These are phyloP conservation scores for Sclerotinia spermophila DNA, from an alignment of 2,329 filamentous ascomycete genomes.

Conservation along the genomic window DNA sequence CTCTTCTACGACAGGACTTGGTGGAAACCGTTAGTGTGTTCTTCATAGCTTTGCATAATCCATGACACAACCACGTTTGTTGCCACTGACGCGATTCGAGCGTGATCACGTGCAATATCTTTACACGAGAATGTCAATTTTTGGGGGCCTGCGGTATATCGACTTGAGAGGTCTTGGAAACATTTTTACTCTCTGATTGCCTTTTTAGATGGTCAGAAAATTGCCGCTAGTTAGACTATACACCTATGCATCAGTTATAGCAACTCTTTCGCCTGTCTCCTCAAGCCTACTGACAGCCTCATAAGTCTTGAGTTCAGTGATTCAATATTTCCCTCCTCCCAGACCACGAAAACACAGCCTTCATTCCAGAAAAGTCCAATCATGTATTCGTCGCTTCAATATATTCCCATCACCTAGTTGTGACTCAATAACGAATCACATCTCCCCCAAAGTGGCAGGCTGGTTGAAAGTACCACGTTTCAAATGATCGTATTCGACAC, in stretches of 20 bases:
- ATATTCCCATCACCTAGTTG: not conserved
- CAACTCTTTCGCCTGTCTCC: not conserved
- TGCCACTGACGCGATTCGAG: not conserved
- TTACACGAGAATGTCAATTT: not conserved
- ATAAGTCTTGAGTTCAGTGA: not conserved
- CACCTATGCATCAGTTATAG: not conserved
- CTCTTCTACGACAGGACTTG: slow-evolving; percentile 21
- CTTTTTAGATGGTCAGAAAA: too few relatives aligned
- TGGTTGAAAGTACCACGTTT: slow-evolving; percentile 3
- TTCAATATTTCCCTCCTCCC: not conserved
- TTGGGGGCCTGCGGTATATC: not conserved
- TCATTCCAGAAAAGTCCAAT: not conserved
- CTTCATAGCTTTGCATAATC: not conserved
- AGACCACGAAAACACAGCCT: not conserved
- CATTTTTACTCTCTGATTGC: not conserved
- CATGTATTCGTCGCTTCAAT: not conserved
- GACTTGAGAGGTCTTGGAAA: too few relatives aligned
- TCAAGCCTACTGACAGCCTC: not conserved
- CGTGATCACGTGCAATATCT: not conserved
- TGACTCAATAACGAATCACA: not conserved
- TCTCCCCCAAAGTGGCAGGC: slow-evolving; percentile 5
- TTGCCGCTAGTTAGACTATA: not conserved
- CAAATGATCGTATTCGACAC: not conserved
- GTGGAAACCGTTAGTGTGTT: slow-evolving; percentile 21
- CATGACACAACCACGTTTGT: not conserved